These are phyloP conservation scores for Malania oleifera DNA, from an alignment of 164 flowering plant species.

Conservation along the genomic window DNA sequence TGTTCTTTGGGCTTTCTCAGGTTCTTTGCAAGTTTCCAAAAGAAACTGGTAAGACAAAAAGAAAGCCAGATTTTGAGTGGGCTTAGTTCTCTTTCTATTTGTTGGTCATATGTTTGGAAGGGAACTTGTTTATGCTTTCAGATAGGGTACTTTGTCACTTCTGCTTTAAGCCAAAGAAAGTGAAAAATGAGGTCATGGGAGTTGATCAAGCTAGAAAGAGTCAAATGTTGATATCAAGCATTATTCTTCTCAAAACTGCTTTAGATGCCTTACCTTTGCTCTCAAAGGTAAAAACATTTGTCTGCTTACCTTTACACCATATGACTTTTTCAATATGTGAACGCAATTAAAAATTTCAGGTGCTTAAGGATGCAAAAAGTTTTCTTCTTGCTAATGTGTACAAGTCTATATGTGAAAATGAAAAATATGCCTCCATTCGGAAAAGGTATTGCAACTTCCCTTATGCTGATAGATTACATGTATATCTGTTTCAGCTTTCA, in stretches of 20 bases:
- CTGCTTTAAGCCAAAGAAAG: constrained; percentile 92
- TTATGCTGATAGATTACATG: background rate
- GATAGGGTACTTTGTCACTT: constrained; percentile 98
- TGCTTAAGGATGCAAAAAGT: constrained; percentile 87
- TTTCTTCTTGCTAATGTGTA: constrained; percentile 77
- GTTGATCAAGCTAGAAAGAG: constrained; percentile 62
- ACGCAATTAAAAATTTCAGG: constrained; percentile 34
- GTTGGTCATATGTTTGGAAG: background rate
- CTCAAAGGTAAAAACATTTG: constrained; percentile 59
- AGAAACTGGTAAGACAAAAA: constrained; percentile 69
- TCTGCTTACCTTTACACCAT: constrained; percentile 3
- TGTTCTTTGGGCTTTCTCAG: constrained; percentile 89
- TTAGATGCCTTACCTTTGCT: constrained; percentile 88
- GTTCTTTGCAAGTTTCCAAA: constrained; percentile 94
- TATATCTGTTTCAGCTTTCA: background rate
- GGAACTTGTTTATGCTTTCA: constrained; percentile 25
- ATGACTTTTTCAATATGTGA: background rate
- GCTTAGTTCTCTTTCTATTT: background rate
- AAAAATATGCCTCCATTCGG: constrained; percentile 65
- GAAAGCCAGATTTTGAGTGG: background rate
- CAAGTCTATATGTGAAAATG: constrained; percentile 81
- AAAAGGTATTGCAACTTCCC: constrained; percentile 48
- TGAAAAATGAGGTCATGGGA: constrained; percentile 61
- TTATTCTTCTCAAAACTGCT: constrained; percentile 95
- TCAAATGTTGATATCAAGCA: constrained; percentile 81